These are phyloP conservation scores for Tolypocladium tundrense DNA, from an alignment of 2,329 filamentous ascomycete genomes.

Conservation along the genomic window DNA sequence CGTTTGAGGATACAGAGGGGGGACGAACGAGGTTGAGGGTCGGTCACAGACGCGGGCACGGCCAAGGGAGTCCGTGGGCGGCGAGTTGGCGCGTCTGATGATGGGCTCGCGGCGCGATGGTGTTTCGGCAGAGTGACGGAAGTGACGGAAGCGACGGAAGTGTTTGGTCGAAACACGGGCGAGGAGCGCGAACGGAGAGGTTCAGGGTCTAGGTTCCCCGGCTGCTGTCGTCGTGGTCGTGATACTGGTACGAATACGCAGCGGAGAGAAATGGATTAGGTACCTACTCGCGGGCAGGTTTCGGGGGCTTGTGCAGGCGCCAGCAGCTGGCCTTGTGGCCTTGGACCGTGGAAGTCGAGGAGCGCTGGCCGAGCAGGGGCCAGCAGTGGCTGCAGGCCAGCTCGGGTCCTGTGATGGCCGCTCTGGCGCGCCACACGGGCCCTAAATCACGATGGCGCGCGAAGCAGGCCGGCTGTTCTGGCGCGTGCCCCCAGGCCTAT, in stretches of 20 bases:
- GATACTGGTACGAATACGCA: not conserved
- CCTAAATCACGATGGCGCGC: too few species aligned
- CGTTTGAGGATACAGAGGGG: not conserved
- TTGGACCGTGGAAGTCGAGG: not conserved
- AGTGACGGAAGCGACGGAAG: not conserved
- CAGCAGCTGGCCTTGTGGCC: not conserved
- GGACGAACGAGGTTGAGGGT: not conserved
- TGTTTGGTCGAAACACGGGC: not conserved
- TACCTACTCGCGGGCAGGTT: not conserved
- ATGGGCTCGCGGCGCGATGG: not conserved
- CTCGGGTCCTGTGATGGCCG: not conserved
- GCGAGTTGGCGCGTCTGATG: not conserved
- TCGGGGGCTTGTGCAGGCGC: not conserved
- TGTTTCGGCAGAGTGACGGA: not conserved
- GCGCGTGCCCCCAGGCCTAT: too few species aligned
- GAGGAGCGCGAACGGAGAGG: not conserved
- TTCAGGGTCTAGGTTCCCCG: not conserved
- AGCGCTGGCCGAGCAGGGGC: not conserved
- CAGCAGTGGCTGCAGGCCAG: not conserved
- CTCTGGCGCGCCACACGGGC: not conserved
- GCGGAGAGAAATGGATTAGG: not conserved
- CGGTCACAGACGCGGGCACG: not conserved
- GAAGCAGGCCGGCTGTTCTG: too few species aligned
- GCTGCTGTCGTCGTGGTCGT: not conserved
- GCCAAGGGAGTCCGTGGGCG: not conserved